These are phyloP conservation scores for Lasiosphaeria hispida DNA, from an alignment of 495 filamentous ascomycete species.

Conservation along the genomic window DNA sequence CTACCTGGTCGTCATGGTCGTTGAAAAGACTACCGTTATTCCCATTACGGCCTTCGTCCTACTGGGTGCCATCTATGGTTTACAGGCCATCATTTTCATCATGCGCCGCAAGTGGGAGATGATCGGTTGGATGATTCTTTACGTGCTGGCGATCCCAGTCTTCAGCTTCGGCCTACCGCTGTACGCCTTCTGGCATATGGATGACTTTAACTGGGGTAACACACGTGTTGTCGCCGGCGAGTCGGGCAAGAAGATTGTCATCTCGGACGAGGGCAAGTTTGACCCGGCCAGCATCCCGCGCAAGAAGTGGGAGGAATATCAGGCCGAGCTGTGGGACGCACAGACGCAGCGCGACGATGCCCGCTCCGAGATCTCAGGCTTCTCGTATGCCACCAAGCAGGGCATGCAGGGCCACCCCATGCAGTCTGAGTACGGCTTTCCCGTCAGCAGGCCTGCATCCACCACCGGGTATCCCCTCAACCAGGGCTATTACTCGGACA, in stretches of 20 bases:
- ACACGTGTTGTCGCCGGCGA: slow-evolving; percentile 97
- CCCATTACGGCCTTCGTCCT: slow-evolving; percentile 85
- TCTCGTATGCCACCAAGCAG: slow-evolving; percentile 85
- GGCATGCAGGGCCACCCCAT: slow-evolving; percentile 28
- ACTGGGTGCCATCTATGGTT: slow-evolving; percentile 89
- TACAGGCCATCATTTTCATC: slow-evolving; percentile 97
- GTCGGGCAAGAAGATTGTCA: slow-evolving; percentile 85
- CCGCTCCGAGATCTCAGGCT: slow-evolving; percentile 84
- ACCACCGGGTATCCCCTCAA: slow-evolving; percentile 56
- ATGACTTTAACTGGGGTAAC: slow-evolving; percentile 98
- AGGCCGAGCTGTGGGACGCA: slow-evolving; percentile 93
- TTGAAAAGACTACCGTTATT: slow-evolving; percentile 56
- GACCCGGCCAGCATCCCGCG: slow-evolving; percentile 89
- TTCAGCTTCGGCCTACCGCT: slow-evolving; percentile 89
- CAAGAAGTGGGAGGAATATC: slow-evolving; percentile 99
- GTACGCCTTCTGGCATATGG: slow-evolving; percentile 99
- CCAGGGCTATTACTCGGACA: slow-evolving; percentile 20
- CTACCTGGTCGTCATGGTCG: slow-evolving; percentile 79
- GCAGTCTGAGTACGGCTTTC: slow-evolving; percentile 58
- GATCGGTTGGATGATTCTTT: slow-evolving; percentile 99
- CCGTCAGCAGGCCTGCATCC: slow-evolving; percentile 69
- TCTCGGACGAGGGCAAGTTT: slow-evolving; percentile 98
- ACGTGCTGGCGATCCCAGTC: slow-evolving; percentile 86
- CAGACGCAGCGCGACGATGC: slow-evolving; percentile 77
- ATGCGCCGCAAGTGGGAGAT: slow-evolving; percentile 96